These are phyloP conservation scores for Talaromyces sp. DNA, from an alignment of 2,329 filamentous ascomycete species.

Conservation along the genomic window DNA sequence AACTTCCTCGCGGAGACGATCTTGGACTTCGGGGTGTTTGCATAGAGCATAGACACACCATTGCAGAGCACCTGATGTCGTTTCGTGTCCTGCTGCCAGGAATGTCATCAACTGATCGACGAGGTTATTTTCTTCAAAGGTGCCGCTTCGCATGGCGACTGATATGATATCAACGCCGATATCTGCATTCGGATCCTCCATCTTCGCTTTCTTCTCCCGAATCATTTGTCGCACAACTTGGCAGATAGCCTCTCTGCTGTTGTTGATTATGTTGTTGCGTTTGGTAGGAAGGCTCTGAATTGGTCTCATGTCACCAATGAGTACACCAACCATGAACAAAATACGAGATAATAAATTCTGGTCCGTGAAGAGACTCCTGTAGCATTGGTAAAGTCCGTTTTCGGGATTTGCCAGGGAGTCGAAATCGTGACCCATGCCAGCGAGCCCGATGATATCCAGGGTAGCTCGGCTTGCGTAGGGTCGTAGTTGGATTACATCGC, in stretches of 20 bases:
- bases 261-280: conserved; percentile 67
- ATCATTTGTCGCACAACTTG: conserved; percentile 70
- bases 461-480: conserved; percentile 69
- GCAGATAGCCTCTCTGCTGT: conserved; percentile 63
- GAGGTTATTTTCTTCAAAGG: conserved; percentile 77
- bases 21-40: conserved; percentile 66
- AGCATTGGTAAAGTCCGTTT: conserved; percentile 56
- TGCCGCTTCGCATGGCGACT: conserved; percentile 74
- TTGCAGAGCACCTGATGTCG: conserved; percentile 73
- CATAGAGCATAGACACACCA: conserved; percentile 75
- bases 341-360: conserved; percentile 38
- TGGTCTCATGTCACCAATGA: conserved; percentile 67
- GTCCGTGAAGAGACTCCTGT: conserved; percentile 28
- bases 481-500: conserved; percentile 58
- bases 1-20: conserved; percentile 68
- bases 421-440: conserved; percentile 73
- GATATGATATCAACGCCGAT: conserved; percentile 73
- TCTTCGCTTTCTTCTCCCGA: conserved; percentile 61
- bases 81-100: conserved; percentile 80
- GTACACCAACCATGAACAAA: conserved; percentile 57
- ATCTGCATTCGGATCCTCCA: conserved; percentile 34
- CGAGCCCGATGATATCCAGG: conserved; percentile 74
- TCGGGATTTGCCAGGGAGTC: conserved; percentile 63
- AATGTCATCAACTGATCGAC: conserved; percentile 91
- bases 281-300: conserved; percentile 67